phyloP scores from a whole-genome alignment of 2,329 filamentous ascomycete species.

The Escovopsis sp. region DNA sequence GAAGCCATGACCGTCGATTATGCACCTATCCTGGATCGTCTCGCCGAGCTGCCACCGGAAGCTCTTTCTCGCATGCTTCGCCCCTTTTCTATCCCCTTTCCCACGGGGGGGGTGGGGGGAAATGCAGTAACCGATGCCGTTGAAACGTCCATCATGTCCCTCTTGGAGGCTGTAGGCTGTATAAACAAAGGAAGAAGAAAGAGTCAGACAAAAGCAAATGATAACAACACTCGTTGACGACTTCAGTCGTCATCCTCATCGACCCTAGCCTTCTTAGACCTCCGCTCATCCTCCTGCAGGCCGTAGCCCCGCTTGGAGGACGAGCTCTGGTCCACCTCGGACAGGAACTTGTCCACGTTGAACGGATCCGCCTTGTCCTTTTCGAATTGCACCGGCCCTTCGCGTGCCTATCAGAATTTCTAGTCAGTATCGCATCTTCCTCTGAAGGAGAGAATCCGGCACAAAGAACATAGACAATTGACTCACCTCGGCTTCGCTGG shows the following conservation, averaged over 20 bases:
- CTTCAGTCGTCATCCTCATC: constrained; percentile 49
- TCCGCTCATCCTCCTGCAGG: constrained; percentile 49
- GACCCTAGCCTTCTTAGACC: constrained; percentile 60
- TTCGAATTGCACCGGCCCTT: constrained; percentile 93
- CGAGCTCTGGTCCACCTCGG: constrained; percentile 54
- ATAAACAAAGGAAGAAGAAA: no score
- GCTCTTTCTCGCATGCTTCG: no score
- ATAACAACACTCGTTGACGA: no score
- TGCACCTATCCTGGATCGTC: no score
- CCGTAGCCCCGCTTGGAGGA: constrained; percentile 62
- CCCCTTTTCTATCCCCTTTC: no score
- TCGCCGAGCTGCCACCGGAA: no score
- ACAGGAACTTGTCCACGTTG: constrained; percentile 87
- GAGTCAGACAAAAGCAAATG: no score
- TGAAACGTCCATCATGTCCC: background rate
- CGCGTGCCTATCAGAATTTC: constrained; percentile 42
- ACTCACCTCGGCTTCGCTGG: constrained; percentile 61
- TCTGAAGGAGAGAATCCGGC: background rate
- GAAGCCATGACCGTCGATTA: no score
- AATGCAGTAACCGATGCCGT: no score
- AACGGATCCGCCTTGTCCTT: constrained; percentile 79
- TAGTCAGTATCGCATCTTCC: no score
- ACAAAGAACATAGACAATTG: background rate
- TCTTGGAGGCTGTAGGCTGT: no score
- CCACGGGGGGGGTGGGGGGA: no score